phyloP scores from a whole-genome alignment of 148 eudicot genomes.

The Nepenthes mirabilis region DNA sequence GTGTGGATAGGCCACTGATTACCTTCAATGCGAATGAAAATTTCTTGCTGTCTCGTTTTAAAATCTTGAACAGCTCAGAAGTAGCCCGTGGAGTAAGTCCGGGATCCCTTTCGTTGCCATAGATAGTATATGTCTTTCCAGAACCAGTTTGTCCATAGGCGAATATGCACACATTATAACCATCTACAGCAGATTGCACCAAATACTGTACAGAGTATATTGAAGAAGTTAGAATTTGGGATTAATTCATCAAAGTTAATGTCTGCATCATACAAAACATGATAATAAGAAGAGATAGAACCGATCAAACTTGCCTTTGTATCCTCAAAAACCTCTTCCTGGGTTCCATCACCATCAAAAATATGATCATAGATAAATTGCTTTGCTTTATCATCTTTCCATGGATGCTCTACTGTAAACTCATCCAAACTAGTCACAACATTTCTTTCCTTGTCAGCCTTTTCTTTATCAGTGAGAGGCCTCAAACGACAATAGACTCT shows the following conservation, averaged over 20 bases:
- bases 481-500: conserved; percentile 87
- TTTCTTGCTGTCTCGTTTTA: conserved; percentile 68
- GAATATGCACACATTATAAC: conserved; percentile 94
- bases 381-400: conserved; percentile 82
- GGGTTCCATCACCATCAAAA: conserved; percentile 73
- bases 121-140: conserved; percentile 93
- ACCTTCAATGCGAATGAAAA: conserved; percentile 88
- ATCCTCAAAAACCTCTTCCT: conserved; percentile 89
- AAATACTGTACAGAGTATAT: conserved; percentile 49
- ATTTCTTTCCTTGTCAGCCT: conserved; percentile 41
- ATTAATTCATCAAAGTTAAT: neutral
- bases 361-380: conserved; percentile 89
- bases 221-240: neutral
- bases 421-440: conserved; percentile 57
- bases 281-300: too few species aligned
- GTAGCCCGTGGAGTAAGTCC: conserved; percentile 96
- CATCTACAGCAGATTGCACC: conserved; percentile 97
- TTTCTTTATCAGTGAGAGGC: conserved; percentile 77
- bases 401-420: conserved; percentile 93
- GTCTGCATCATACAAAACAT: neutral
- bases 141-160: conserved; percentile 99
- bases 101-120: conserved; percentile 62
- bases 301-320: conserved; percentile 52
- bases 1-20: neutral
- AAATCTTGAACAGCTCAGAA: conserved; percentile 68